Conservation (phyloP, 805 yeast genomes). For the Spathaspora arborariae region DNA sequence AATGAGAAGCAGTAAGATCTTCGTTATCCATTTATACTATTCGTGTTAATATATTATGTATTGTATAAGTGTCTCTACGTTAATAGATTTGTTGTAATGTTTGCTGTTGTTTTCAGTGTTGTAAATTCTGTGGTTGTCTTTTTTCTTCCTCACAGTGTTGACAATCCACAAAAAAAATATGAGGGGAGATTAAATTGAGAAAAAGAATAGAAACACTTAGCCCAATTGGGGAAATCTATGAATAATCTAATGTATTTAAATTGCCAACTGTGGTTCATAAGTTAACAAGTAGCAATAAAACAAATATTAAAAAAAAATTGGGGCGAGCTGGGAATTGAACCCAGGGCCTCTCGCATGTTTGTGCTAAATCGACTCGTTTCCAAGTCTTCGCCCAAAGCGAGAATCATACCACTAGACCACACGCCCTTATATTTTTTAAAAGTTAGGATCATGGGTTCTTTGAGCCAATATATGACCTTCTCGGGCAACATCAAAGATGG, state of each 20-base stretch:
- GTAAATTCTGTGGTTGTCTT: not conserved
- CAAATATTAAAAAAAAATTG: slow-evolving; percentile 8
- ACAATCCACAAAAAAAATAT: not conserved
- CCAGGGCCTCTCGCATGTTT: slow-evolving; percentile 54
- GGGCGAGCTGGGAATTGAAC: slow-evolving; percentile 56
- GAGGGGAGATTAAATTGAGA: not conserved
- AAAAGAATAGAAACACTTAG: no score
- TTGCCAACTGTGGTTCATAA: no score
- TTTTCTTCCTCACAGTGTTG: not conserved
- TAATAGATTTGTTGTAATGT: not conserved
- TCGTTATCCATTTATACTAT: slow-evolving; percentile 38
- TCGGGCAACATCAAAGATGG: no score
- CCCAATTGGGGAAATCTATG: no score
- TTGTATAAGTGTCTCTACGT: not conserved
- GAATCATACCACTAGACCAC: slow-evolving; percentile 38
- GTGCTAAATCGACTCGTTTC: slow-evolving; percentile 17
- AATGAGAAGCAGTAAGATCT: slow-evolving; percentile 51
- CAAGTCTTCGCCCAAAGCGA: slow-evolving; percentile 27
- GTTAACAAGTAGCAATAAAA: not conserved
- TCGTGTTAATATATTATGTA: not conserved
- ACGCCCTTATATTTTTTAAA: slow-evolving; percentile 17
- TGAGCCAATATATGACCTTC: no score
- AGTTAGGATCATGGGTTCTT: not conserved
- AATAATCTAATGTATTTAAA: no score
- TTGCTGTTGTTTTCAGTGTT: no score